Conservation (phyloP, 2,329 filamentous ascomycete species). For the Aspergillus ustus region DNA sequence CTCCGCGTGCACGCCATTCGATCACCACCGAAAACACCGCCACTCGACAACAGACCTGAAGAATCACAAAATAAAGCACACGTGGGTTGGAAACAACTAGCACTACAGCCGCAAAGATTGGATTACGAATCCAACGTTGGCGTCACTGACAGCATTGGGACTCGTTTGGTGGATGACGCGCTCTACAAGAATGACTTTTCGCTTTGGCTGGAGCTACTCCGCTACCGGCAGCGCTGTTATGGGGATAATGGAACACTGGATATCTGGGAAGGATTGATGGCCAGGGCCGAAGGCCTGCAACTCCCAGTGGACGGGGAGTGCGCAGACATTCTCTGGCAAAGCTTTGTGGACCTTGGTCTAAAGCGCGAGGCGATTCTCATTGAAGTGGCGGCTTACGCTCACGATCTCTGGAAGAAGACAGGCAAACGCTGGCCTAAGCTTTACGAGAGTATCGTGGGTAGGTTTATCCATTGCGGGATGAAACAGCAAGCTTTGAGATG, state of each 20-base stretch:
- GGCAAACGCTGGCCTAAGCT: slow-evolving; percentile 44
- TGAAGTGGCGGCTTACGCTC: slow-evolving; percentile 43
- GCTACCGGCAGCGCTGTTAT: slow-evolving; percentile 48
- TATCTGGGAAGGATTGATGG: slow-evolving; percentile 47
- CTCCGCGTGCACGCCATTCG: slow-evolving; percentile 9
- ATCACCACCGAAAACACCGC: slow-evolving; percentile 9
- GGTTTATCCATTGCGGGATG: slow-evolving; percentile 37
- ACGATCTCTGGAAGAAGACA: slow-evolving; percentile 44
- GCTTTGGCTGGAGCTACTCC: slow-evolving; percentile 52
- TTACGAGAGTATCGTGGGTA: slow-evolving; percentile 44
- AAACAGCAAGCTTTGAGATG: slow-evolving; percentile 38
- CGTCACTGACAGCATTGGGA: slow-evolving; percentile 38
- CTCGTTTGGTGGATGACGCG: slow-evolving; percentile 44
- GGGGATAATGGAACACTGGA: slow-evolving; percentile 47
- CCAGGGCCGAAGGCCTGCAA: slow-evolving; percentile 34
- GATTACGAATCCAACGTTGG: slow-evolving; percentile 50
- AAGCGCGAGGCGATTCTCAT: slow-evolving; percentile 38
- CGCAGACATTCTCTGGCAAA: slow-evolving; percentile 49
- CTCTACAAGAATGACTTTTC: slow-evolving; percentile 39
- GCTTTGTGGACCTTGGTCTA: slow-evolving; percentile 43
- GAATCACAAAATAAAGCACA: not conserved
- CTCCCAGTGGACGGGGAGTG: slow-evolving; percentile 42
- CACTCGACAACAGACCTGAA: slow-evolving; percentile 1
- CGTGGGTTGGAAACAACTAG: slow-evolving; percentile 22
- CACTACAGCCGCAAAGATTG: slow-evolving; percentile 40